Percentiles rank a stretch among this genome's conserved stretches.
Conservation (phyloP, 148 eudicot species). For the Bassia scoparia region DNA sequence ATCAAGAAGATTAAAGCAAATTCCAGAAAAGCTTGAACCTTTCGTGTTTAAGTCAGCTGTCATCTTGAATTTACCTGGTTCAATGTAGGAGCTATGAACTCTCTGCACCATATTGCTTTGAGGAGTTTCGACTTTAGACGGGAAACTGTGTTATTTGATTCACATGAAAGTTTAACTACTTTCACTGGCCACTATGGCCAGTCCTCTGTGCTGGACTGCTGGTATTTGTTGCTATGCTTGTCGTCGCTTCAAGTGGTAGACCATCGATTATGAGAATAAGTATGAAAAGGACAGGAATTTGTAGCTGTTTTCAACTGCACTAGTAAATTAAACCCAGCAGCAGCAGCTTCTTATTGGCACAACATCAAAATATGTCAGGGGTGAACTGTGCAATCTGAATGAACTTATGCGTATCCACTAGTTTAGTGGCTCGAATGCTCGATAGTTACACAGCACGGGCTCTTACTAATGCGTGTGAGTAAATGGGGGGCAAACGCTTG, state of each 20-base stretch:
- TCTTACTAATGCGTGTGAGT: too few species aligned
- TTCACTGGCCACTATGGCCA: background rate
- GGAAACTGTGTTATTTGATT: background rate
- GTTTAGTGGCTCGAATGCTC: too few species aligned
- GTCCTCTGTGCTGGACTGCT: too few species aligned
- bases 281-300: background rate
- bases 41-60: background rate
- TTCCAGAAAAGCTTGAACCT: conserved; percentile 30
- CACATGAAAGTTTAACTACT: background rate
- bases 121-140: background rate
- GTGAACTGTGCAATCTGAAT: too few species aligned
- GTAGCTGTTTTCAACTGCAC: background rate
- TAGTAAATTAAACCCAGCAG: background rate
- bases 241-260: background rate
- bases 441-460: too few species aligned
- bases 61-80: background rate
- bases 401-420: too few species aligned
- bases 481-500: too few species aligned
- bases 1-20: conserved; percentile 40
- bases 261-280: background rate
- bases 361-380: too few species aligned
- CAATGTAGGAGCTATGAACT: background rate
- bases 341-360: too few species aligned
- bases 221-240: background rate
- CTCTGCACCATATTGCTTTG: background rate